Percentiles rank a stretch among this genome's conserved stretches.
phyloP scores from a whole-genome alignment of 1,139 yeast genomes.

The Suhomyces kunorum region DNA sequence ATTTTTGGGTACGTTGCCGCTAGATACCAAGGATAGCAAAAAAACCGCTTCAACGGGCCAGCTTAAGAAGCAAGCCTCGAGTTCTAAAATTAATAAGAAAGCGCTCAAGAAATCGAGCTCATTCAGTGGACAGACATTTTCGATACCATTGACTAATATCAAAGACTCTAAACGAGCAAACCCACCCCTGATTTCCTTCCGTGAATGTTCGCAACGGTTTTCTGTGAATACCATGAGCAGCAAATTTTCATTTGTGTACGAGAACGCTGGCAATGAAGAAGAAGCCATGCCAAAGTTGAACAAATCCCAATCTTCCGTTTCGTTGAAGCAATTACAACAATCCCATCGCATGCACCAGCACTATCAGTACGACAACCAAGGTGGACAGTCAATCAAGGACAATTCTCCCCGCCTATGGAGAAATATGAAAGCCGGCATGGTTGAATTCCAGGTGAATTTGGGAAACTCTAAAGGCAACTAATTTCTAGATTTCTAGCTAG shows the following conservation, averaged over 20 bases:
- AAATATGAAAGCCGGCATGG: conserved; percentile 41
- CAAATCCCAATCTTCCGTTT: conserved; percentile 8
- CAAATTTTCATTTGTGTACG: conserved; percentile 25
- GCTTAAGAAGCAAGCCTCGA: conserved; percentile 11
- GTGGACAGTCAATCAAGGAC: conserved; percentile 12
- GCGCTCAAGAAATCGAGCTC: conserved; percentile 19
- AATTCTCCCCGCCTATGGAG: conserved; percentile 23
- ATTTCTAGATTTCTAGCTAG: conserved; percentile 2
- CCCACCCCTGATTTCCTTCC: conserved; percentile 24
- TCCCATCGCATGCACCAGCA: conserved; percentile 13
- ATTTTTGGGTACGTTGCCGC: neutral
- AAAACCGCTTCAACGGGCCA: neutral
- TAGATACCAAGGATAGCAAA: conserved; percentile 2
- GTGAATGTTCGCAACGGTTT: conserved; percentile 32
- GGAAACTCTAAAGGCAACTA: conserved; percentile 4
- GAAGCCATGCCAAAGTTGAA: conserved; percentile 2
- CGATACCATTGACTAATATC: conserved; percentile 5
- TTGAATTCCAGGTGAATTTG: conserved; percentile 37
- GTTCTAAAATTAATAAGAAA: conserved; percentile 17
- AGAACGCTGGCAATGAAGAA: conserved; percentile 16
- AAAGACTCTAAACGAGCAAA: conserved; percentile 13
- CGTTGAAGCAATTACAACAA: conserved; percentile 9
- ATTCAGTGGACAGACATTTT: conserved; percentile 13
- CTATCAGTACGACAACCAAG: conserved; percentile 16
- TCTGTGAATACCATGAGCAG: conserved; percentile 20